phyloP scores from a whole-genome alignment of 169 alveolate genomes.

The Cryptosporidium xiaoi region DNA sequence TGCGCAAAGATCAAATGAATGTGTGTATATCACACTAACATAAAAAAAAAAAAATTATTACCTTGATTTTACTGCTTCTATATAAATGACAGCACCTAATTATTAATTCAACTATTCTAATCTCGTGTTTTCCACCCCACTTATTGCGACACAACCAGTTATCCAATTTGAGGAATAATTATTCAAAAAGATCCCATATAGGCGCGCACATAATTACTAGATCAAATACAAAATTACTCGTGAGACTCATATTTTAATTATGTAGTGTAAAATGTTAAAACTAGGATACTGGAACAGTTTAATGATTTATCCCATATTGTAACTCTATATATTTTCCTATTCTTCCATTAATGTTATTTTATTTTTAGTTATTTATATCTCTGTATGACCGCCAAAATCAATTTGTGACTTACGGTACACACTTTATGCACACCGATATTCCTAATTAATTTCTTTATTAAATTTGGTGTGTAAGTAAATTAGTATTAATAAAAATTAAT shows the following conservation, averaged over 20 bases:
- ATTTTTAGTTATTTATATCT: not conserved
- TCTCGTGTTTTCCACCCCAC: no score
- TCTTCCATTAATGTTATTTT: not conserved
- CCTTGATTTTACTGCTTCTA: no score
- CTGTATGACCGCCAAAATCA: slow-evolving; percentile 34
- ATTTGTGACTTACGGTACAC: slow-evolving; percentile 53
- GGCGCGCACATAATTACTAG: slow-evolving; percentile 2
- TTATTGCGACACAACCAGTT: no score
- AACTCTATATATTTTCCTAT: not conserved
- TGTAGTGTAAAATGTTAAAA: no score
- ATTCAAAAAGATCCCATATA: not conserved
- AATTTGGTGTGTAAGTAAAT: not conserved
- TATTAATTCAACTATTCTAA: no score
- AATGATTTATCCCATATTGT: no score
- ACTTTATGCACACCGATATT: slow-evolving; percentile 73
- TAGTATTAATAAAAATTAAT: not conserved
- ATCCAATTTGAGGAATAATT: no score
- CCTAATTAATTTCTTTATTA: not conserved
- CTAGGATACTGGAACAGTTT: no score
- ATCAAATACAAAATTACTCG: not conserved
- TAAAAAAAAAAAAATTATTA: no score
- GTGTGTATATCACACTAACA: no score
- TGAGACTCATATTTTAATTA: not conserved
- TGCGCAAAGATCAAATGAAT: no score
- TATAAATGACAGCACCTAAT: no score